phyloP scores from a whole-genome alignment of 2,329 filamentous ascomycete species.

The Paracoccidioides brasiliensis region DNA sequence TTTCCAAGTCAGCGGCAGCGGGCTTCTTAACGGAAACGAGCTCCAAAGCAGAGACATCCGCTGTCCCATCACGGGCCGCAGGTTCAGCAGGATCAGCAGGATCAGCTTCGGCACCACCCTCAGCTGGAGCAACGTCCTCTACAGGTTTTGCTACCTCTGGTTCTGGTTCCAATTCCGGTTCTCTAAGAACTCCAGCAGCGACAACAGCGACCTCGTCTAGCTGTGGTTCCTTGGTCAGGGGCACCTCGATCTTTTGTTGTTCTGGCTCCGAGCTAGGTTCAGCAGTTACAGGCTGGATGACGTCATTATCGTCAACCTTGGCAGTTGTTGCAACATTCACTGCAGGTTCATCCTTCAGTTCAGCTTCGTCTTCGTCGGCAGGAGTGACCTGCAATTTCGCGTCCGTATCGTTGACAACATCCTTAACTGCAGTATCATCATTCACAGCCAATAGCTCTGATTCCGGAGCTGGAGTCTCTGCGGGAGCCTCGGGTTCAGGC shows the following conservation, averaged over 20 bases:
- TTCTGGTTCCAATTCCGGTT: background rate
- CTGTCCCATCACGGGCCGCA: conserved; percentile 3
- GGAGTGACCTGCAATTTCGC: background rate
- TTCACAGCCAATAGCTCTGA: background rate
- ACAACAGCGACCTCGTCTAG: background rate
- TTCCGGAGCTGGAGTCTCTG: background rate
- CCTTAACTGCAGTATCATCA: conserved; percentile 2
- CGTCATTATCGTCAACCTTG: conserved; percentile 2
- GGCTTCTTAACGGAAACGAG: background rate
- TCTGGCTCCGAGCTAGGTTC: background rate
- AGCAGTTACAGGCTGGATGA: background rate
- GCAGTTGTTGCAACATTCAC: background rate
- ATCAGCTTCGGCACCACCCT: background rate
- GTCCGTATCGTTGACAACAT: conserved; percentile 3
- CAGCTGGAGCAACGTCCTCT: background rate
- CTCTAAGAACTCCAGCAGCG: background rate
- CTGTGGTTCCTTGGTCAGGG: background rate
- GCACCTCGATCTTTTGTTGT: conserved; percentile 1
- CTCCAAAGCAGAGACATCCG: conserved; percentile 2
- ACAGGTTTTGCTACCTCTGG: background rate
- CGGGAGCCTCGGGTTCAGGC: background rate
- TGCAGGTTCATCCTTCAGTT: background rate
- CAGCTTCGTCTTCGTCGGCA: background rate
- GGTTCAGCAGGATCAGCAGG: conserved; percentile 3
- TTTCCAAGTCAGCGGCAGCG: background rate